These are phyloP conservation scores for Globisporangium radiosum DNA, from an alignment of 352 stramenopile genomes.

Conservation along the genomic window DNA sequence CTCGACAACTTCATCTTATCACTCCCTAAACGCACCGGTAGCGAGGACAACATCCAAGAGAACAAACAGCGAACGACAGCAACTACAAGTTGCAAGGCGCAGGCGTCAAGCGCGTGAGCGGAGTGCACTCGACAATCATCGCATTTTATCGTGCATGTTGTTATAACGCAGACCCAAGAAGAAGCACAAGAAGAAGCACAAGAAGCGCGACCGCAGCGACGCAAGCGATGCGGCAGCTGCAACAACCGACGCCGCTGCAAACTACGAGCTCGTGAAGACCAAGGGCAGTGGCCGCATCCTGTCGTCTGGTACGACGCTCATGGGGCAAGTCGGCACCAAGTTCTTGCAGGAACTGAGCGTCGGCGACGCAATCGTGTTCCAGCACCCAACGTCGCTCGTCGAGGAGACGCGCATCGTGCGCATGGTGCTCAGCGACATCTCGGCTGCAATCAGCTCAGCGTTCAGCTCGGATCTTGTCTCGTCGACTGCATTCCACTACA, in stretches of 20 bases:
- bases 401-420: slow-evolving; percentile 86
- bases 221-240: slow-evolving; percentile 15
- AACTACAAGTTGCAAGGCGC: too few species aligned
- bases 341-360: slow-evolving; percentile 79
- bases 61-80: too few species aligned
- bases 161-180: slow-evolving; percentile 23
- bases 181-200: slow-evolving; percentile 47
- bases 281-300: slow-evolving; percentile 78
- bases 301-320: slow-evolving; percentile 82
- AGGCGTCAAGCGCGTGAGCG: too few species aligned
- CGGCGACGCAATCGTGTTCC: slow-evolving; percentile 83
- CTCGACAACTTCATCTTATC: too few species aligned
- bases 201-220: slow-evolving; percentile 44
- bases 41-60: too few species aligned
- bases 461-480: slow-evolving; percentile 89
- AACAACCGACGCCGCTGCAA: slow-evolving; percentile 25
- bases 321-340: slow-evolving; percentile 70
- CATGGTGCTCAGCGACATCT: slow-evolving; percentile 88
- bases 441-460: slow-evolving; percentile 72
- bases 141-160: too few species aligned
- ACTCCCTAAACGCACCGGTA: too few species aligned
- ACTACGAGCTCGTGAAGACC: slow-evolving; percentile 71
- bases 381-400: slow-evolving; percentile 76
- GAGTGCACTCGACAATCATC: too few species aligned
- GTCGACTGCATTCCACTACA: slow-evolving; percentile 84